Percentiles rank a stretch among this genome's conserved stretches.
Conservation (phyloP, 805 yeast genomes). For the Saturnispora serradocipensis region DNA sequence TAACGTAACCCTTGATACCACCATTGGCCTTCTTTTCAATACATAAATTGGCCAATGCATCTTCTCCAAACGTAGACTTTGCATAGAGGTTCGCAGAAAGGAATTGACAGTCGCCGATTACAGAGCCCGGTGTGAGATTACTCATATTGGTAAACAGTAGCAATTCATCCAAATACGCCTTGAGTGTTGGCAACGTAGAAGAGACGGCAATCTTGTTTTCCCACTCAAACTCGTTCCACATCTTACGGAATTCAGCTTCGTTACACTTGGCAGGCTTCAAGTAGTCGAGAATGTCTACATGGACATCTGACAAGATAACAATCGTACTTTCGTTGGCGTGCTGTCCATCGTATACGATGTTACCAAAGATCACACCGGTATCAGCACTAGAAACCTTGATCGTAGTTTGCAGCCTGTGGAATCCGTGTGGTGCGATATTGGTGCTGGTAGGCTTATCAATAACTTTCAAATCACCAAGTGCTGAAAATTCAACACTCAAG, state of each 20-base stretch:
- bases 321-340: constrained; percentile 84
- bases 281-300: constrained; percentile 94
- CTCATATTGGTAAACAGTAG: constrained; percentile 86
- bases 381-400: constrained; percentile 95
- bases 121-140: constrained; percentile 84
- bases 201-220: constrained; percentile 92
- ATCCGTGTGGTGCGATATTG: constrained; percentile 95
- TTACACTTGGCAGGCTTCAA: constrained; percentile 90
- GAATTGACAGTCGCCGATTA: constrained; percentile 84
- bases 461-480: constrained; percentile 91
- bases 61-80: constrained; percentile 91
- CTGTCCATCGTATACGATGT: constrained; percentile 92
- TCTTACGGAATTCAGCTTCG: constrained; percentile 83
- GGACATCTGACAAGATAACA: constrained; percentile 89
- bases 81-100: constrained; percentile 92
- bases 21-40: constrained; percentile 74
- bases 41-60: constrained; percentile 91
- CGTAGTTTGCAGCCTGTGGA: constrained; percentile 81
- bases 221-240: constrained; percentile 99
- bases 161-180: constrained; percentile 68
- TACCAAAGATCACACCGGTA: constrained; percentile 96
- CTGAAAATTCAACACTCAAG: constrained; percentile 88
- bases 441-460: constrained; percentile 84
- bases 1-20: constrained; percentile 82
- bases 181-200: constrained; percentile 55